phyloP scores from a whole-genome alignment of 371 early-diverging fungal genomes.

The Apophysomyces sp. region DNA sequence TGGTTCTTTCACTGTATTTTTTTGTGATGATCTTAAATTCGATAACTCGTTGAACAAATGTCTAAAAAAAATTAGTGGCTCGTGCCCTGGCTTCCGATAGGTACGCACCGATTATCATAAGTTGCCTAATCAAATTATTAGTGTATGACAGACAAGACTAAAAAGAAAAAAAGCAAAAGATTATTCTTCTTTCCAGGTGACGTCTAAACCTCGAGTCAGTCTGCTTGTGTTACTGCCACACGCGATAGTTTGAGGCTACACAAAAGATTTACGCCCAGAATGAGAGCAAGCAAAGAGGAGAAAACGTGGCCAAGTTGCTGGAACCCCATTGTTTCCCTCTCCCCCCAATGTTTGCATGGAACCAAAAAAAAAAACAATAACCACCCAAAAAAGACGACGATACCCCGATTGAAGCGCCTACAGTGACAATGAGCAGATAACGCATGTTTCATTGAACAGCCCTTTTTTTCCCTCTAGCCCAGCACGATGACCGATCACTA shows the following conservation, averaged over 20 bases:
- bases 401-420: constrained; percentile 1
- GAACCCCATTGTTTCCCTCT: constrained; percentile 4
- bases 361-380: not conserved
- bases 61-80: constrained; percentile 14
- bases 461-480: not conserved
- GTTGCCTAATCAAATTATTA: constrained; percentile 10
- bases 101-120: constrained; percentile 13
- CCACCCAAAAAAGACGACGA: not conserved
- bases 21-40: no score
- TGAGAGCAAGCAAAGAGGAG: not conserved
- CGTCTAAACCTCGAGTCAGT: constrained; percentile 4
- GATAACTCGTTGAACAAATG: no score
- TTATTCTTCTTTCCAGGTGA: constrained; percentile 12
- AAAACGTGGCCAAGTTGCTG: constrained; percentile 4
- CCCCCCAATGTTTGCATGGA: not conserved
- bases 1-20: no score
- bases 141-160: not conserved
- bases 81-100: constrained; percentile 26
- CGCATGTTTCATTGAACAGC: constrained; percentile 1
- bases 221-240: not conserved
- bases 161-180: not conserved
- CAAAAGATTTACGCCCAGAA: not conserved
- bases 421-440: not conserved
- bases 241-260: constrained; percentile 4
- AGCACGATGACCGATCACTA: constrained; percentile 2